A percentile compares a stretch with the other conserved stretches of the same genome.
Conservation (phyloP, 257 asterid genomes). For the Plantago elongata region DNA sequence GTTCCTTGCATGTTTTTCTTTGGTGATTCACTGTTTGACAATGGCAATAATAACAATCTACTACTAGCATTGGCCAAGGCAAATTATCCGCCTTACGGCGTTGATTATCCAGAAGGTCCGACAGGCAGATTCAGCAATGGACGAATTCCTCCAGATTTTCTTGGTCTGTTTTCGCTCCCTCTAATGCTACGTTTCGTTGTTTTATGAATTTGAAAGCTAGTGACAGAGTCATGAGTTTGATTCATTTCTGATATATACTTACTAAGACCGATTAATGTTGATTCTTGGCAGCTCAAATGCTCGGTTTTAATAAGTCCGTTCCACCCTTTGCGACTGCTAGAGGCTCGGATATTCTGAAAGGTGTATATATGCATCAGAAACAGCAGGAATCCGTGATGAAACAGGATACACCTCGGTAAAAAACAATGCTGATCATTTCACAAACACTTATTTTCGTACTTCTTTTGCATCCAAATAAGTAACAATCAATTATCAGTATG, state of each 20-base stretch:
- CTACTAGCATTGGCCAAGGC: slow-evolving; percentile 25
- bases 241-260: neutral
- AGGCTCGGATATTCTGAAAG: slow-evolving; percentile 26
- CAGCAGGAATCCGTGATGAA: slow-evolving; percentile 36
- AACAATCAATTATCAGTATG: neutral
- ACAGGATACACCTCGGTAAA: slow-evolving; percentile 32
- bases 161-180: slow-evolving; percentile 20
- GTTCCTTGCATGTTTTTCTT: slow-evolving; percentile 38
- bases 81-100: slow-evolving; percentile 40
- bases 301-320: slow-evolving; percentile 32
- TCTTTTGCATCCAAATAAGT: no score
- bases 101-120: slow-evolving; percentile 39
- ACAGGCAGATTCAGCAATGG: slow-evolving; percentile 49
- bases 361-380: slow-evolving; percentile 54
- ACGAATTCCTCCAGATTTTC: slow-evolving; percentile 28
- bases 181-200: no score
- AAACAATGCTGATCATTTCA: neutral
- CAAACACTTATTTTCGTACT: neutral
- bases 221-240: neutral
- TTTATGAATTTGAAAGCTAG: neutral
- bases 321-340: slow-evolving; percentile 37
- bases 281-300: slow-evolving; percentile 24
- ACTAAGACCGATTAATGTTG: neutral
- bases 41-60: slow-evolving; percentile 42
- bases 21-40: slow-evolving; percentile 40